These are phyloP conservation scores for Handroanthus guayacan DNA, from an alignment of 257 asterid genomes.

Conservation along the genomic window DNA sequence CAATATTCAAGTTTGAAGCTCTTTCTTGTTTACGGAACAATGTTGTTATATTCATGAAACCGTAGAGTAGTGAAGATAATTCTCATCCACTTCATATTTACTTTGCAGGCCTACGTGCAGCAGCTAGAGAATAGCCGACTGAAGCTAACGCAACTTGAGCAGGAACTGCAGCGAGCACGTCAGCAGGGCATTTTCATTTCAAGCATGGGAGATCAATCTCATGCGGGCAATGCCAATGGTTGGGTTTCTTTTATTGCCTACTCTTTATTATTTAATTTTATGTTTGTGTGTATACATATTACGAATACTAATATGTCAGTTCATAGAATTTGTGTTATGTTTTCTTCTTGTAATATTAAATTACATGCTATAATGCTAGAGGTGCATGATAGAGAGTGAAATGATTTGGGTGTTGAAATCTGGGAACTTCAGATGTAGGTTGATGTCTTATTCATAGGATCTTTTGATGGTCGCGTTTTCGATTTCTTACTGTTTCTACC, in stretches of 20 bases:
- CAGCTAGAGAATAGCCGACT: conserved; percentile 94
- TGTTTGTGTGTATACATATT: neutral
- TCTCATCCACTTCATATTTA: conserved; percentile 18
- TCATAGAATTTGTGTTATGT: neutral
- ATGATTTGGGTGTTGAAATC: too few species aligned
- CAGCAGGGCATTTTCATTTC: conserved; percentile 81
- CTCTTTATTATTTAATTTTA: neutral
- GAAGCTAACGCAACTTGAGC: conserved; percentile 90
- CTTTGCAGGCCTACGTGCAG: conserved; percentile 87
- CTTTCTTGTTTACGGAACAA: conserved; percentile 22
- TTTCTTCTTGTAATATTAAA: neutral
- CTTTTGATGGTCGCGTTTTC: too few species aligned
- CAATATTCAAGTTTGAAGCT: conserved; percentile 6
- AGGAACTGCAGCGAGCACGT: conserved; percentile 90
- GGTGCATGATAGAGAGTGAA: too few species aligned
- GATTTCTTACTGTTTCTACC: too few species aligned
- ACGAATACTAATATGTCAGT: neutral
- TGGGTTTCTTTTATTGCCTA: conserved; percentile 36
- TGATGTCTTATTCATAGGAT: too few species aligned
- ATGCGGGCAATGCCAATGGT: conserved; percentile 71
- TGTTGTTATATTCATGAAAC: neutral
- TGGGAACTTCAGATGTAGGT: too few species aligned
- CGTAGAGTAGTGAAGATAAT: conserved; percentile 15
- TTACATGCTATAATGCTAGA: too few species aligned
- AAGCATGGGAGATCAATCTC: conserved; percentile 79